Conservation (phyloP, 352 stramenopile species). For the Phytophthora citrophthora region DNA sequence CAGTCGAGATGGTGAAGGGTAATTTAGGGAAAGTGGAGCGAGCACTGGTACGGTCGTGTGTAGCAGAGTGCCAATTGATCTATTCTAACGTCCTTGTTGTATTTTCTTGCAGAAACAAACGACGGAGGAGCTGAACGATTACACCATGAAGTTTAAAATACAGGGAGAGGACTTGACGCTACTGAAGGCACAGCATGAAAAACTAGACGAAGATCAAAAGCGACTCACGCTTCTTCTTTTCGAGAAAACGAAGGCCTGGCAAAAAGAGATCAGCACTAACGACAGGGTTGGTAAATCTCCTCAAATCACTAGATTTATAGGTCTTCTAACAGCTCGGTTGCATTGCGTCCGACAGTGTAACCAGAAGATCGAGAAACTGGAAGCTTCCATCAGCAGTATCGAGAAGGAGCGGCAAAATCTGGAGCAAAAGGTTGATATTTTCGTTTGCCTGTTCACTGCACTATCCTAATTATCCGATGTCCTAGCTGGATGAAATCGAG, state of each 20-base stretch:
- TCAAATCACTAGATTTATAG: neutral
- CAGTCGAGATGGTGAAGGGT: constrained; percentile 65
- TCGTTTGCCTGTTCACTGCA: neutral
- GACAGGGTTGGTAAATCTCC: constrained; percentile 39
- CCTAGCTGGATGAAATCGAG: constrained; percentile 68
- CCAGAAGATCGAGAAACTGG: constrained; percentile 50
- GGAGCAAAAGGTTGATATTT: constrained; percentile 46
- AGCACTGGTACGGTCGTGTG: constrained; percentile 40
- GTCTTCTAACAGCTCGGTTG: constrained; percentile 1
- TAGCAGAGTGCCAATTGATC: too few species aligned
- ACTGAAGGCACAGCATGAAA: constrained; percentile 39
- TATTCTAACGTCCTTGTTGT: too few species aligned
- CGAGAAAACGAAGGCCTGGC: constrained; percentile 79
- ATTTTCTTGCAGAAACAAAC: constrained; percentile 47
- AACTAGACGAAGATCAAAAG: constrained; percentile 57
- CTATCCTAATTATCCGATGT: neutral
- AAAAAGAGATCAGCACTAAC: constrained; percentile 65
- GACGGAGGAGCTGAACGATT: constrained; percentile 58
- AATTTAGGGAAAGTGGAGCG: constrained; percentile 56
- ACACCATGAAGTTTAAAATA: constrained; percentile 31
- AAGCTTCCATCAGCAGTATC: constrained; percentile 37
- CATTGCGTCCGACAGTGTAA: constrained; percentile 40
- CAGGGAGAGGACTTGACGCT: constrained; percentile 44
- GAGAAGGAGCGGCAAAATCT: constrained; percentile 45
- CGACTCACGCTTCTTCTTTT: constrained; percentile 66